Base-by-base conservation (phyloP, 2,329 filamentous ascomycete genomes). In the Alternaria sp. region DNA sequence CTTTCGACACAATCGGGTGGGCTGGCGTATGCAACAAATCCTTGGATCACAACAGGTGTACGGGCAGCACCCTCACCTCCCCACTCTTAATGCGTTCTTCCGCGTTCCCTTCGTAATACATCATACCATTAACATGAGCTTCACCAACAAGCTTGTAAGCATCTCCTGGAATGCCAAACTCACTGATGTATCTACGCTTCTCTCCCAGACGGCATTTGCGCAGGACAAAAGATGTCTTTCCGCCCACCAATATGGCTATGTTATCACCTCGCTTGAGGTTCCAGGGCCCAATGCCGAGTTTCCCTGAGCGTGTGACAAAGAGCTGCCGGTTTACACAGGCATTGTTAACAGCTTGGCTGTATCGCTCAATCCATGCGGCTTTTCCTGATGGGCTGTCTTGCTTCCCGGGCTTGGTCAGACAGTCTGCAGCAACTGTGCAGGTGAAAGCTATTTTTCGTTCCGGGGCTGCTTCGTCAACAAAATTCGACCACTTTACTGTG, bases 141-240 rank as follows among this genome's bases (percentile, higher is more conserved):
- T 65, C 63, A 27, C 65, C 60, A 30, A 67, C 38, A 32, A 67
- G 49, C 25, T 51, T 51, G 41, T 61, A 36, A 16, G 28, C 28
- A 30, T 30, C 28, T 30, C 28, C 28, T 30, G 9, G 4, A 0
- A 30, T 11, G 10, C 28, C 28, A 30, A 30, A 30, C 28, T 30
- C 10, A 11, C 10, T 11, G 8, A 30, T 30, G 28, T 11, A 11
- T 30, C 28, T 10, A 11, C 28, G 28, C 28, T 30, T 30, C 5
- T 30, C 28, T 30, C 28, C 28, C 10, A 30, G 28, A 3, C 10
- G 9, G 28, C 28, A 30, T 30, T 3, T 30, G 8, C 28, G 28
- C 28, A 30, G 28, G 28, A 30, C 28, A 30, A 30, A 30, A 9
- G 28, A 9, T 30, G 28, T 30, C 28, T 11, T 30, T 30, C 28